Conservation (phyloP, 164 flowering plant genomes). For the Tinospora cordifolia region DNA sequence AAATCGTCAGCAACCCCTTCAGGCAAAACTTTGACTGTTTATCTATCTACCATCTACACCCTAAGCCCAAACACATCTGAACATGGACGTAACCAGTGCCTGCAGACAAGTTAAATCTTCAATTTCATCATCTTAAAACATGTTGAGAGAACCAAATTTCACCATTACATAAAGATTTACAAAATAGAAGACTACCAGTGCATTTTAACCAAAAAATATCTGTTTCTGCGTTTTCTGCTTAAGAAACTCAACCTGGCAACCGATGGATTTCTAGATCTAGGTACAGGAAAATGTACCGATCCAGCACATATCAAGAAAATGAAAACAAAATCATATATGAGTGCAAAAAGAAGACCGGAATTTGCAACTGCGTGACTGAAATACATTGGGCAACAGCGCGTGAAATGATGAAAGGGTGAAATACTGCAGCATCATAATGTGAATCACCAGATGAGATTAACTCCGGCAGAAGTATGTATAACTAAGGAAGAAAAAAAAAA, state of each 20-base stretch:
- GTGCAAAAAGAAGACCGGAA: neutral
- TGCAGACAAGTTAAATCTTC: neutral
- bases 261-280: neutral
- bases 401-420: too few species aligned
- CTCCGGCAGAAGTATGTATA: neutral
- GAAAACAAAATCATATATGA: neutral
- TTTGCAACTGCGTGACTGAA: neutral
- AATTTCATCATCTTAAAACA: neutral
- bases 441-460: neutral
- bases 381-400: neutral
- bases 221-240: neutral
- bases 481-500: neutral
- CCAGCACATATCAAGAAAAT: neutral
- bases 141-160: neutral
- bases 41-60: neutral
- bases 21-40: slow-evolving; percentile 4
- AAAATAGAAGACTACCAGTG: too few species aligned
- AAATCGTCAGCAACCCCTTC: neutral
- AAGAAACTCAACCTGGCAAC: neutral
- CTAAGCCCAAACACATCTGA: neutral
- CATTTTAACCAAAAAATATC: too few species aligned
- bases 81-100: neutral
- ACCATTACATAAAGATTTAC: neutral
- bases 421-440: neutral
- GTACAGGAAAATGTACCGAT: neutral